Evolutionary conservation across 2,329 filamentous ascomycete genomes (phyloP), one percentile per base, ranked within the genome.

Genomic region (Scedosporium aurantiacum): DNA sequence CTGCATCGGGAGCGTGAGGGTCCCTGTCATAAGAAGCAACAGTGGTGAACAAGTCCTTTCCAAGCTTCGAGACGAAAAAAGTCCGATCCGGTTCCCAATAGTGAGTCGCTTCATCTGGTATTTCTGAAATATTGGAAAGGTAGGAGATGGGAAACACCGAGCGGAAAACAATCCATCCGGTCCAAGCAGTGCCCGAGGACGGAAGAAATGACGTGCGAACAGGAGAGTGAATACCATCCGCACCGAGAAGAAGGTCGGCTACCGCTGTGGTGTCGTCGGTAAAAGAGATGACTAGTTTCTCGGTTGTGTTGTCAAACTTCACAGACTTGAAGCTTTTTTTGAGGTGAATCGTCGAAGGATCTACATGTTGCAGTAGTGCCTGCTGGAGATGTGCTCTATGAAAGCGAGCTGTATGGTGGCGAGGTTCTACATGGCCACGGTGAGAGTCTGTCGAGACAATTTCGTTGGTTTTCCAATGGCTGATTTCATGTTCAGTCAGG

Each of bases 141-240:
- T 75, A 68, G 0, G 73, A 72, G 1, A 68, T 65, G 56, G 76
- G 74, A 45, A 78, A 79, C 0, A 77, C 77, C 12, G 77, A 74
- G 12, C 78, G 72, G 61, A 78, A 73, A 5, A 75, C 72, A 4
- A 78, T 71, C 69, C 75, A 75, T 4, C 77, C 76, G 5, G 74
- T 79, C 71, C 76, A 78, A 5, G 64, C 67, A 1, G 77, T 68
- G 14, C 68, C 67, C 12, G 76, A 72, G 0, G 71, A 67, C 0
- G 76, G 75, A 1, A 78, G 71, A 60, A 81, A 77, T n/a, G 74
- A 74, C 25, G 68, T 70, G 12, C 74, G 71, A 25, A 79, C 73
- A 2, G 73, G 70, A 21, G 78, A 81, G 65, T 79, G 77, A 56
- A 83, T 77, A 45, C 81, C 81, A 67, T 83, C 80, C 0, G 79